These are phyloP conservation scores for Tremellales sp. DNA, from an alignment of 1,284 basidiomycete genomes.

Conservation along the genomic window DNA sequence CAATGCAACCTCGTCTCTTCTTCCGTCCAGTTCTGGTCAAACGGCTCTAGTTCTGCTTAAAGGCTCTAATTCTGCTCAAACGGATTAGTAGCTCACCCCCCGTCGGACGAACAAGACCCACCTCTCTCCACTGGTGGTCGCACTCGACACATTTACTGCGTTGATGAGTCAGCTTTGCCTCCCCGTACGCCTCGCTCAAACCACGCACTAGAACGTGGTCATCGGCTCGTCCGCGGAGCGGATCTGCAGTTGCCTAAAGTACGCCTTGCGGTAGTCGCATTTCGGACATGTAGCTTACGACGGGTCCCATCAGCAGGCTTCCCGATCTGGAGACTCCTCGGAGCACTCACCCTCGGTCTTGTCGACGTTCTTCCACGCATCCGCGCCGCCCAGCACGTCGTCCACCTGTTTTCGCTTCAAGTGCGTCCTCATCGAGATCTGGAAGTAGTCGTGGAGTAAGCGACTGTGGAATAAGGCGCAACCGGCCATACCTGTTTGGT, in stretches of 20 bases:
- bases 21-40: not conserved
- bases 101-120: constrained; percentile 11
- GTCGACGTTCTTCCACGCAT: constrained; percentile 94
- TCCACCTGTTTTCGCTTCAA: constrained; percentile 83
- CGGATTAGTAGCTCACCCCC: not conserved
- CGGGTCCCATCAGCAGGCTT: constrained; percentile 6
- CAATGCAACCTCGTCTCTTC: not conserved
- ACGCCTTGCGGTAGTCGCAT: constrained; percentile 83
- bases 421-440: constrained; percentile 81
- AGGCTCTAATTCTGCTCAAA: not conserved
- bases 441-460: constrained; percentile 4
- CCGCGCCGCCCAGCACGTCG: constrained; percentile 88
- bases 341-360: constrained; percentile 65
- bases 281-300: constrained; percentile 74
- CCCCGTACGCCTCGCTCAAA: not conserved
- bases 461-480: constrained; percentile 17
- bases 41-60: not conserved
- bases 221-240: constrained; percentile 94
- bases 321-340: not conserved
- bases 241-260: constrained; percentile 95
- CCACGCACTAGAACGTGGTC: constrained; percentile 77
- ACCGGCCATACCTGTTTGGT: constrained; percentile 59
- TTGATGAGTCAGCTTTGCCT: not conserved
- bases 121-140: constrained; percentile 48
- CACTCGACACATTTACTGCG: constrained; percentile 47